Conservation (phyloP, 805 yeast genomes). For the Saturnispora diversa region DNA sequence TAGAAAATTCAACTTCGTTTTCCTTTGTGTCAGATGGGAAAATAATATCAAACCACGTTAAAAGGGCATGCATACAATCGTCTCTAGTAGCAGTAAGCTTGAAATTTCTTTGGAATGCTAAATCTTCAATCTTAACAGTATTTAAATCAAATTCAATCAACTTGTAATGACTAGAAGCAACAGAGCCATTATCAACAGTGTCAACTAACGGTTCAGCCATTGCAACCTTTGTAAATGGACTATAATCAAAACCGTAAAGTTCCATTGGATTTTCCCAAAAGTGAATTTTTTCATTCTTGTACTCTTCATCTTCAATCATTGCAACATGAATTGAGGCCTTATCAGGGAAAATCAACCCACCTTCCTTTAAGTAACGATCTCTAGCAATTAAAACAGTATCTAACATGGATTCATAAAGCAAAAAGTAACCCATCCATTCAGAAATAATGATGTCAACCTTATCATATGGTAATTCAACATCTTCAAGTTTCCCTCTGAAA, state of each 20-base stretch:
- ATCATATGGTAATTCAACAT: constrained; percentile 74
- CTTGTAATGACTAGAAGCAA: constrained; percentile 64
- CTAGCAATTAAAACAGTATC: constrained; percentile 93
- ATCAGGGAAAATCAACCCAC: constrained; percentile 92
- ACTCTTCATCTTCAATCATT: constrained; percentile 86
- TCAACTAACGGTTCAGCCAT: constrained; percentile 94
- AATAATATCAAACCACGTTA: constrained; percentile 92
- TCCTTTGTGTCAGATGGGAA: constrained; percentile 52
- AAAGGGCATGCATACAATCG: constrained; percentile 80
- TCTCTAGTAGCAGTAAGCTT: constrained; percentile 63
- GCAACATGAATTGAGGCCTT: constrained; percentile 85
- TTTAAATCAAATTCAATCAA: constrained; percentile 81
- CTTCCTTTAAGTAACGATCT: constrained; percentile 73
- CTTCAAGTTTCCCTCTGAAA: constrained; percentile 90
- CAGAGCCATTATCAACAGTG: constrained; percentile 69
- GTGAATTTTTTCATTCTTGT: constrained; percentile 82
- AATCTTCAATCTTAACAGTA: constrained; percentile 75
- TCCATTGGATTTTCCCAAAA: constrained; percentile 72
- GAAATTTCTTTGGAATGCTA: constrained; percentile 69
- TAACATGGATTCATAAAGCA: constrained; percentile 94
- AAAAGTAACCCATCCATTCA: constrained; percentile 99
- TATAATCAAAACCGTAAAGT: constrained; percentile 92
- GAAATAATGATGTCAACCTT: constrained; percentile 91
- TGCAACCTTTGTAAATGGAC: constrained; percentile 80
- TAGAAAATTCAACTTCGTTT: constrained; percentile 67